These are phyloP conservation scores for Noccaea caerulescens DNA, from an alignment of 345 rosid genomes.

Conservation along the genomic window DNA sequence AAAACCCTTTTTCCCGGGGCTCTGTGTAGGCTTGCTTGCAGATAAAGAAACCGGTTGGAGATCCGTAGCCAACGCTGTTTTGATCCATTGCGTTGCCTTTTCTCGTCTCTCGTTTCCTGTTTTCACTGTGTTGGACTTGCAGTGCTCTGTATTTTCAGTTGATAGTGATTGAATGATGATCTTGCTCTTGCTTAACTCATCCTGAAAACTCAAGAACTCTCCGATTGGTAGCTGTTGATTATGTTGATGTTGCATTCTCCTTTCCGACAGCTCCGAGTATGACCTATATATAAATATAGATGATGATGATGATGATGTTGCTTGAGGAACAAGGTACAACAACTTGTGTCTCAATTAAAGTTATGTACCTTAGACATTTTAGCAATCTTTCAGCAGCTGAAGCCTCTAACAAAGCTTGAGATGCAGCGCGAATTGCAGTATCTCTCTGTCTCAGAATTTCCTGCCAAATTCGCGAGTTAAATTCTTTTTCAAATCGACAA, in stretches of 20 bases:
- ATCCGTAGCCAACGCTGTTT: slow-evolving; percentile 65
- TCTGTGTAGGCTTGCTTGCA: slow-evolving; percentile 19
- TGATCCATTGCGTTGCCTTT: slow-evolving; percentile 60
- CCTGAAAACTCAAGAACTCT: slow-evolving; percentile 59
- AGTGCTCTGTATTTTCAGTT: slow-evolving; percentile 29
- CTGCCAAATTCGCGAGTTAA: slow-evolving; percentile 33
- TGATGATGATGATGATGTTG: neutral
- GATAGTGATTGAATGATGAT: slow-evolving; percentile 51
- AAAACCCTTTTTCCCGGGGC: slow-evolving; percentile 32
- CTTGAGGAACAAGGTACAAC: slow-evolving; percentile 13
- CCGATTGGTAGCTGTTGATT: slow-evolving; percentile 53
- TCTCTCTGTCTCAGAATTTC: slow-evolving; percentile 63
- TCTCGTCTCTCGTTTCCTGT: slow-evolving; percentile 52
- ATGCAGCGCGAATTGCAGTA: slow-evolving; percentile 55
- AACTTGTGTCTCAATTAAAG: neutral
- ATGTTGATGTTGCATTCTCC: slow-evolving; percentile 34
- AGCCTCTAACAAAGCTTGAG: slow-evolving; percentile 70
- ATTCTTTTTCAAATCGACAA: neutral
- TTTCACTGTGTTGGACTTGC: slow-evolving; percentile 33
- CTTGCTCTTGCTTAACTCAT: slow-evolving; percentile 55
- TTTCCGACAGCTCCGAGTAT: slow-evolving; percentile 61
- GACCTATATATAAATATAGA: slow-evolving; percentile 41
- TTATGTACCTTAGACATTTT: slow-evolving; percentile 61
- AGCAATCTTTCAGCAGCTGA: slow-evolving; percentile 69
- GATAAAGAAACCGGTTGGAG: slow-evolving; percentile 45